These are phyloP conservation scores for Arachnopeziza araneosa DNA, from an alignment of 2,329 filamentous ascomycete genomes.

Conservation along the genomic window DNA sequence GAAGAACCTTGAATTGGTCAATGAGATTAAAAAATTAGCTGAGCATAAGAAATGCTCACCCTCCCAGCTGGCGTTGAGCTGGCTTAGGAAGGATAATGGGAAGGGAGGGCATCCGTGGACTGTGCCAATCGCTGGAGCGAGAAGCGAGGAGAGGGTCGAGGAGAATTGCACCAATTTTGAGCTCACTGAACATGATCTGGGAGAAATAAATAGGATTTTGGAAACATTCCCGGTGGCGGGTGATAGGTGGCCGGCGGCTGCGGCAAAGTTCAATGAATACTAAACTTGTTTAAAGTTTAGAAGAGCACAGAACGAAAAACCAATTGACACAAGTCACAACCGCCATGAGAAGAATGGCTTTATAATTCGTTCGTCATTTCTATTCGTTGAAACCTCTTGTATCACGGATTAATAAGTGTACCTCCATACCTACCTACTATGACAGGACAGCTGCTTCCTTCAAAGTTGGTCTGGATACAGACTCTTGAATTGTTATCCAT, in stretches of 20 bases:
- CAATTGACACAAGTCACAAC: too few species aligned
- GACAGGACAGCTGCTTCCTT: too few species aligned
- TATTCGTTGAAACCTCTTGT: too few species aligned
- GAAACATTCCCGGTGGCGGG: slow-evolving; percentile 17
- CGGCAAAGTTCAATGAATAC: slow-evolving; percentile 6
- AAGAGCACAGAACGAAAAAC: too few species aligned
- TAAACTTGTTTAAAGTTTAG: too few species aligned
- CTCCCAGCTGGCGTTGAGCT: slow-evolving; percentile 50
- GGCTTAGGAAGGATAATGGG: slow-evolving; percentile 12
- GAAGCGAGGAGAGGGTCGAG: slow-evolving; percentile 21
- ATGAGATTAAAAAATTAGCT: slow-evolving; percentile 51
- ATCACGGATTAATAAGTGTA: too few species aligned
- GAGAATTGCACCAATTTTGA: slow-evolving; percentile 29
- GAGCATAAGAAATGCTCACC: slow-evolving; percentile 51
- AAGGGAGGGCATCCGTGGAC: slow-evolving; percentile 13
- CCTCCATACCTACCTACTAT: too few species aligned
- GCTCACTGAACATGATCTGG: slow-evolving; percentile 27
- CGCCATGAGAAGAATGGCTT: too few species aligned
- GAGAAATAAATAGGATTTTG: slow-evolving; percentile 26
- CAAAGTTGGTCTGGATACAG: too few species aligned
- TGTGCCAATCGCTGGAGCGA: slow-evolving; percentile 31
- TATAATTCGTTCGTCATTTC: too few species aligned
- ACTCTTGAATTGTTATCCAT: too few species aligned
- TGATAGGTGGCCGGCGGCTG: slow-evolving; percentile 12
- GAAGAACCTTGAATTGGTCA: slow-evolving; percentile 56